Percentiles rank a stretch among this genome's conserved stretches.
These are phyloP conservation scores for Alternaria arborescens DNA, from an alignment of 2,329 filamentous ascomycete species.

Conservation along the genomic window DNA sequence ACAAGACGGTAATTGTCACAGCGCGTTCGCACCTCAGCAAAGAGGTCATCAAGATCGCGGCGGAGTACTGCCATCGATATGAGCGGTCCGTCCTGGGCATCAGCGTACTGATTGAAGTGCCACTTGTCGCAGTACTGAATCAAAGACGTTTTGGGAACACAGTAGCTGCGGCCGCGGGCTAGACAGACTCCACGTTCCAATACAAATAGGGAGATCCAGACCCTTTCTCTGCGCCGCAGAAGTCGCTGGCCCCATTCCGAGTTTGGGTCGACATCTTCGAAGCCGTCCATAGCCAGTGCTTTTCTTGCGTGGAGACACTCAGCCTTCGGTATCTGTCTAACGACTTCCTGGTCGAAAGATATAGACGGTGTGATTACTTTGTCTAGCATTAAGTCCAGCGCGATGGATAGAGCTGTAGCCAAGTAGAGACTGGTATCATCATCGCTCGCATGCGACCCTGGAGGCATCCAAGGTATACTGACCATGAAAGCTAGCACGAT, in stretches of 20 bases:
- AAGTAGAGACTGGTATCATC: constrained; percentile 78
- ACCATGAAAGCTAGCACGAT: constrained; percentile 79
- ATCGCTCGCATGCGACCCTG: constrained; percentile 71
- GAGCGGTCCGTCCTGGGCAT: constrained; percentile 74
- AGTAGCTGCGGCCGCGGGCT: constrained; percentile 73
- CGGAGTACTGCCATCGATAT: constrained; percentile 75
- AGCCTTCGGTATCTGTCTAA: constrained; percentile 65
- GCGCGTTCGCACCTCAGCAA: constrained; percentile 65
- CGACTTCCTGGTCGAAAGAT: constrained; percentile 56
- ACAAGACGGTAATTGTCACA: constrained; percentile 66
- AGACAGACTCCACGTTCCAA: constrained; percentile 77
- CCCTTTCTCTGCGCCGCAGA: constrained; percentile 70
- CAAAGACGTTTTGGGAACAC: constrained; percentile 71
- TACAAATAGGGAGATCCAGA: constrained; percentile 76
- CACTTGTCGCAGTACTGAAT: constrained; percentile 74
- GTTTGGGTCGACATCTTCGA: constrained; percentile 67
- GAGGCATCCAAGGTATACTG: constrained; percentile 78
- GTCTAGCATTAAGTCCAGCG: constrained; percentile 73
- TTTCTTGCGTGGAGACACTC: constrained; percentile 74
- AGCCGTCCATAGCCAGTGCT: constrained; percentile 73
- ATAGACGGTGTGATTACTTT: constrained; percentile 70
- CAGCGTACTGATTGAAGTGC: constrained; percentile 70
- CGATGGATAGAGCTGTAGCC: constrained; percentile 73
- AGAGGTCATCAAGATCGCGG: constrained; percentile 69
- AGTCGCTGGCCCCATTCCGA: constrained; percentile 69